phyloP scores from a whole-genome alignment of 202 grass and related monocot genomes.

The Carex arenaria region DNA sequence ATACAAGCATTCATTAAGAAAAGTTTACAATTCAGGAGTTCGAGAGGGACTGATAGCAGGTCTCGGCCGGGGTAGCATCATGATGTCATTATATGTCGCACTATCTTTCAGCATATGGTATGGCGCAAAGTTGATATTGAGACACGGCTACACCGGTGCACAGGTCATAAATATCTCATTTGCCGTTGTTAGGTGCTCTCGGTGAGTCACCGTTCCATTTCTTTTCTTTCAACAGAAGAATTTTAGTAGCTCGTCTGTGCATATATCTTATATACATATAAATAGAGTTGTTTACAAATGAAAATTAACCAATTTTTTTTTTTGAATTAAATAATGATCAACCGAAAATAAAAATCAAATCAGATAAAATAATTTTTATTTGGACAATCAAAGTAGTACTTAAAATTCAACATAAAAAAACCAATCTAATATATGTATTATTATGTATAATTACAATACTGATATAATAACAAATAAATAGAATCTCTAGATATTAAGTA shows the following conservation, averaged over 20 bases:
- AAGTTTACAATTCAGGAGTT: slow-evolving; percentile 45
- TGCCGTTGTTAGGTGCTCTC: slow-evolving; percentile 54
- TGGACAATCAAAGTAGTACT: background rate
- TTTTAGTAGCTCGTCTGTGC: background rate
- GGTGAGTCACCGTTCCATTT: slow-evolving; percentile 35
- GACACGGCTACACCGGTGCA: slow-evolving; percentile 47
- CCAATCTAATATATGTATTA: background rate
- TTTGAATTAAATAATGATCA: background rate
- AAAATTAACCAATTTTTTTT: background rate
- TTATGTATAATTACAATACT: background rate
- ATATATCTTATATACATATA: background rate
- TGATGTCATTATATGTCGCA: slow-evolving; percentile 52
- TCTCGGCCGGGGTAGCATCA: slow-evolving; percentile 46
- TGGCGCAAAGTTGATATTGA: slow-evolving; percentile 61
- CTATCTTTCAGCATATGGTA: slow-evolving; percentile 70
- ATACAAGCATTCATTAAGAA: slow-evolving; percentile 41
- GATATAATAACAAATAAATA: background rate
- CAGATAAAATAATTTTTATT: background rate
- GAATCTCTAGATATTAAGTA: background rate
- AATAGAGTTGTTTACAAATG: background rate
- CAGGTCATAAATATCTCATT: slow-evolving; percentile 62
- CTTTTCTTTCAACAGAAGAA: background rate
- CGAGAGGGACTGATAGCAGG: slow-evolving; percentile 59
- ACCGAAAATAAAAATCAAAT: background rate
- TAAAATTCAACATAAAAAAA: background rate